Conservation (phyloP, 306 rosid species). For the Trifolium pratense region DNA sequence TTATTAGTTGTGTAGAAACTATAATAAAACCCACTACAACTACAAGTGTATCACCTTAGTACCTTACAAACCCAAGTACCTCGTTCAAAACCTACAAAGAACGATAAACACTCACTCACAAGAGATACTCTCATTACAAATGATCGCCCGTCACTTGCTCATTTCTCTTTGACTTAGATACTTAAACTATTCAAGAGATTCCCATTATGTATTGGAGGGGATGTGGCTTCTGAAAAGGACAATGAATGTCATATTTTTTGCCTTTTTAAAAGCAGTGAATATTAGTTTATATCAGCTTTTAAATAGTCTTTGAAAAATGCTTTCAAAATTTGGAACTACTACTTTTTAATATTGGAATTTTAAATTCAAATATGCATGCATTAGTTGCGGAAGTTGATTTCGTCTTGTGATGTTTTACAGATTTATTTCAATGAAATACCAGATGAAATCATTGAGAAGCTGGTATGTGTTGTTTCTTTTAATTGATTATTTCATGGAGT, state of each 20-base stretch:
- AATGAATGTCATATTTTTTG: background rate
- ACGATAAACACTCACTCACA: conserved; percentile 8
- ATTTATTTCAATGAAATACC: conserved; percentile 90
- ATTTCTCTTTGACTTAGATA: background rate
- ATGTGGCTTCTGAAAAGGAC: background rate
- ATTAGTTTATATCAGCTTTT: background rate
- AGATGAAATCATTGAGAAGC: conserved; percentile 75
- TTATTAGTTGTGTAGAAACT: background rate
- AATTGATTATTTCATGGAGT: conserved; percentile 29
- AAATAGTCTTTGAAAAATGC: background rate
- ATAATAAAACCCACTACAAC: background rate
- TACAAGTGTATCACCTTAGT: background rate
- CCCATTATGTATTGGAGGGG: background rate
- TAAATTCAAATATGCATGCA: background rate
- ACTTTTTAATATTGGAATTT: background rate
- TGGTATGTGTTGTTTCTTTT: conserved; percentile 61
- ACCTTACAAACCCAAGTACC: background rate
- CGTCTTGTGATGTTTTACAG: conserved; percentile 56
- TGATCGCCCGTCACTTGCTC: background rate
- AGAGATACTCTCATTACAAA: background rate
- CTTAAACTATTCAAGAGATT: background rate
- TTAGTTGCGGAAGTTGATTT: conserved; percentile 34
- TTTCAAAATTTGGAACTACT: background rate
- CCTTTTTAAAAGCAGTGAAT: background rate
- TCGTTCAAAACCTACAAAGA: background rate